phyloP scores from a whole-genome alignment of 2,329 filamentous ascomycete species.

The Paraphaeosphaeria minitans region DNA sequence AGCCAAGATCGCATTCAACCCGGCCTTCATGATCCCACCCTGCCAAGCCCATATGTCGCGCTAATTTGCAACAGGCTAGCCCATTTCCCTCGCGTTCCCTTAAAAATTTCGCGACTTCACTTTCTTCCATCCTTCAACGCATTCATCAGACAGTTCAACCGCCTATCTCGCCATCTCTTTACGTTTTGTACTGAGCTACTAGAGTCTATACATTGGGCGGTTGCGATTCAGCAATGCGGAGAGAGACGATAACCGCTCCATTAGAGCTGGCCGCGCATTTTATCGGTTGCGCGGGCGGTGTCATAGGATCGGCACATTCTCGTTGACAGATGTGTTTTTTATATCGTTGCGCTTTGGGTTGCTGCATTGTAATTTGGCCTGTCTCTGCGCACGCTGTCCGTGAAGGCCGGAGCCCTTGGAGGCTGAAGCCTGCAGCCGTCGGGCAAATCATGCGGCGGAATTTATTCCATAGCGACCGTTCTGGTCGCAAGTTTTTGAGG shows the following conservation, averaged over 20 bases:
- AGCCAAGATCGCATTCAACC: neutral
- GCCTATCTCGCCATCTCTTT: constrained; percentile 44
- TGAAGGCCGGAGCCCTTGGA: no score
- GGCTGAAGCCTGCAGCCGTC: no score
- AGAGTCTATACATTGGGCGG: constrained; percentile 40
- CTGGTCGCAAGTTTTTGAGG: no score
- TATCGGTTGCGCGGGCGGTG: constrained; percentile 75
- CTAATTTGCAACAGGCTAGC: neutral
- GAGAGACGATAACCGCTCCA: constrained; percentile 63
- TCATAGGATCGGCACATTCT: constrained; percentile 79
- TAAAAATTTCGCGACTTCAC: constrained; percentile 29
- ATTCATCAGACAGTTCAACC: constrained; percentile 49
- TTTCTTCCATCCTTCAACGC: constrained; percentile 31
- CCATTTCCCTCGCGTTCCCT: neutral
- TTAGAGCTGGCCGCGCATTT: constrained; percentile 76
- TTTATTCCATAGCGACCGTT: no score
- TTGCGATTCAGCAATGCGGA: constrained; percentile 67
- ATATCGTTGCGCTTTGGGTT: no score
- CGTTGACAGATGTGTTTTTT: neutral
- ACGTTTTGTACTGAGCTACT: constrained; percentile 45
- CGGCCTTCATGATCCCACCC: no score
- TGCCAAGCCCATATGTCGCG: neutral
- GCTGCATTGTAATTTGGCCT: no score
- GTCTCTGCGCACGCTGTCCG: no score
- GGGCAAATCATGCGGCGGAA: no score